Conservation (phyloP, 441 rosid species). For the Populus tomentosa region DNA sequence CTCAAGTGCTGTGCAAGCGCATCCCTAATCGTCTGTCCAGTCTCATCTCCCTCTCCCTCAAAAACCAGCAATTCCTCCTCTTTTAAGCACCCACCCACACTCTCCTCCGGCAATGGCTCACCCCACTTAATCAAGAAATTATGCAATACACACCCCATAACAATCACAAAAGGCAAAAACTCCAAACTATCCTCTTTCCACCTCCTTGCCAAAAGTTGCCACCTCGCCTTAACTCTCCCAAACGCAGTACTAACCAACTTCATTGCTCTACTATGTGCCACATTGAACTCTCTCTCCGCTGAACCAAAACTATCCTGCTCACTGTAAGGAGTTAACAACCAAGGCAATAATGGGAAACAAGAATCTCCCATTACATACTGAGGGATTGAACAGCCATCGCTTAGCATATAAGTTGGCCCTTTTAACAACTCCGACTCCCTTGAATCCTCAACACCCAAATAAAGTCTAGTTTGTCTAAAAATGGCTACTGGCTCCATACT, state of each 20-base stretch:
- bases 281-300: conserved; percentile 44
- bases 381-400: conserved; percentile 43
- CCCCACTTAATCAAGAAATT: conserved; percentile 52
- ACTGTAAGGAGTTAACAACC: conserved; percentile 67
- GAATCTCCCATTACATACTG: conserved; percentile 63
- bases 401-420: conserved; percentile 37
- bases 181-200: conserved; percentile 64
- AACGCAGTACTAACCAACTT: conserved; percentile 39
- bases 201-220: conserved; percentile 53
- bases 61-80: conserved; percentile 29
- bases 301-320: conserved; percentile 44
- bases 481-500: conserved; percentile 44
- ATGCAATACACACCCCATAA: conserved; percentile 63
- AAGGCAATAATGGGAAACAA: conserved; percentile 60
- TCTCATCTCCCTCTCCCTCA: conserved; percentile 40
- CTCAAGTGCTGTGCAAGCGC: conserved; percentile 55
- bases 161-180: conserved; percentile 56
- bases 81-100: conserved; percentile 12
- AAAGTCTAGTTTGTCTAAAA: conserved; percentile 45
- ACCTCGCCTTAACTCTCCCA: conserved; percentile 44
- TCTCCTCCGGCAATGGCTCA: conserved; percentile 34
- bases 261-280: conserved; percentile 42
- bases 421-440: conserved; percentile 42
- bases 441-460: conserved; percentile 36
- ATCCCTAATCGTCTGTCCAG: conserved; percentile 46